Evolutionary conservation across 129 eudicot species (phyloP).

Genomic region (Saussurea involucrata): DNA sequence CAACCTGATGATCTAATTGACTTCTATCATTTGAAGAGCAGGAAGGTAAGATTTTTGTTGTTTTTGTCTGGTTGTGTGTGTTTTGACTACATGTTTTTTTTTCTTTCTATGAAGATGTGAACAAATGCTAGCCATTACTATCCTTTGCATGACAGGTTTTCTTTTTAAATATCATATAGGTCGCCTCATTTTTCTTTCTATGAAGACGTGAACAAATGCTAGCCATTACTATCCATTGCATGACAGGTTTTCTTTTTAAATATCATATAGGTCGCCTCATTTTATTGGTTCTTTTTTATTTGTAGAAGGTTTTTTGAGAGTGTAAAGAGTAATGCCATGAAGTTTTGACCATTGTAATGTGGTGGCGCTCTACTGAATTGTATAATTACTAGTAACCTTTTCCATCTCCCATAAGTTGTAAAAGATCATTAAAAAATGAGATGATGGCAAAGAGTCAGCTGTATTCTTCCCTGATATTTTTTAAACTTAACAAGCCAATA

Average conservation of each 20-base stretch:
- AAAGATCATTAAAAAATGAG: not conserved
- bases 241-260: not conserved
- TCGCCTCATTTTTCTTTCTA: not conserved
- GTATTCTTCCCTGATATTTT: too few relatives aligned
- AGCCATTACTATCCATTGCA: not conserved
- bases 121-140: not conserved
- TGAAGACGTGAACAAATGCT: not conserved
- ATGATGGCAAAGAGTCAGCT: not conserved
- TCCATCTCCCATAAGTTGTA: not conserved
- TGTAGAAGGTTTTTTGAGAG: not conserved
- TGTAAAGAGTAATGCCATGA: not conserved
- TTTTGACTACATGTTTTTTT: not conserved
- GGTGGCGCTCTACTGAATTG: conserved; percentile 2
- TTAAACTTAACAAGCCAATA: not conserved
- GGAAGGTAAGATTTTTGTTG: conserved; percentile 52
- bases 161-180: not conserved
- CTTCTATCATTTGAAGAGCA: conserved; percentile 88
- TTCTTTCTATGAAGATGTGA: not conserved
- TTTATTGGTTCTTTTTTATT: not conserved
- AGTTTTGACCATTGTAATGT: conserved; percentile 1
- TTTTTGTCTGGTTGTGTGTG: conserved; percentile 1
- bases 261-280: not conserved
- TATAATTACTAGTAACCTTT: not conserved
- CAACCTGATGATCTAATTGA: conserved; percentile 98
- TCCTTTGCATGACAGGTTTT: not conserved